Conservation (phyloP, 345 rosid genomes). For the Gossypium rotundifolium region DNA sequence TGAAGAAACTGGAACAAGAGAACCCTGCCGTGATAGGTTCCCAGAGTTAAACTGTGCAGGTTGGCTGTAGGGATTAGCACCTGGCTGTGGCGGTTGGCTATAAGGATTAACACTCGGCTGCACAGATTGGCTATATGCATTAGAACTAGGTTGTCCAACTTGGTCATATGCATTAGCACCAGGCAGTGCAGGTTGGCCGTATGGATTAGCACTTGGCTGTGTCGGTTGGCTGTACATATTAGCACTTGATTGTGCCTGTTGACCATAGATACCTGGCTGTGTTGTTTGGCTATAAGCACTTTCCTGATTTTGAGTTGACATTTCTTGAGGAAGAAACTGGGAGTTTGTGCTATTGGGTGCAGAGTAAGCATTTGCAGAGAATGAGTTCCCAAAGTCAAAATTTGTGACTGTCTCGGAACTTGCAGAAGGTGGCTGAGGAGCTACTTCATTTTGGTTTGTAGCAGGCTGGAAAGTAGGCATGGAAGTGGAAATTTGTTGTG, state of each 20-base stretch:
- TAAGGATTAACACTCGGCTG: constrained; percentile 1
- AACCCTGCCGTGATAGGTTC: not conserved
- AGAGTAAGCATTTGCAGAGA: constrained; percentile 43
- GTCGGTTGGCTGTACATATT: constrained; percentile 2
- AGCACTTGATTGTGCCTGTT: not conserved
- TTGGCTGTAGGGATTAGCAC: constrained; percentile 28
- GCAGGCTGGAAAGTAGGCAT: constrained; percentile 38
- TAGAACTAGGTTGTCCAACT: not conserved
- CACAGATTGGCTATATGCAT: constrained; percentile 10
- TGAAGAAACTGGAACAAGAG: not conserved
- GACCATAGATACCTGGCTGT: constrained; percentile 3
- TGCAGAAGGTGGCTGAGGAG: constrained; percentile 29
- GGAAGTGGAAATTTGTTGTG: constrained; percentile 33
- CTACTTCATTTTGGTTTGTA: constrained; percentile 37
- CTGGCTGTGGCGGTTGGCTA: not conserved
- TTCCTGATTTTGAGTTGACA: constrained; percentile 45
- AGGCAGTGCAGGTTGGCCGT: constrained; percentile 30
- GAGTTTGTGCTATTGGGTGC: constrained; percentile 36
- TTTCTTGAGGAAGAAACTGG: constrained; percentile 52
- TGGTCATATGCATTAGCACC: not conserved
- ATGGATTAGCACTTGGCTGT: constrained; percentile 23
- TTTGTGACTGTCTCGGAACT: constrained; percentile 25
- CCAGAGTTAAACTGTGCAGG: constrained; percentile 16
- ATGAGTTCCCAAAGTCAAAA: constrained; percentile 50
- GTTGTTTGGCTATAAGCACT: constrained; percentile 22